Evolutionary conservation across 1,139 yeast genomes (phyloP).

Genomic region (Sugiyamaella sp.): DNA sequence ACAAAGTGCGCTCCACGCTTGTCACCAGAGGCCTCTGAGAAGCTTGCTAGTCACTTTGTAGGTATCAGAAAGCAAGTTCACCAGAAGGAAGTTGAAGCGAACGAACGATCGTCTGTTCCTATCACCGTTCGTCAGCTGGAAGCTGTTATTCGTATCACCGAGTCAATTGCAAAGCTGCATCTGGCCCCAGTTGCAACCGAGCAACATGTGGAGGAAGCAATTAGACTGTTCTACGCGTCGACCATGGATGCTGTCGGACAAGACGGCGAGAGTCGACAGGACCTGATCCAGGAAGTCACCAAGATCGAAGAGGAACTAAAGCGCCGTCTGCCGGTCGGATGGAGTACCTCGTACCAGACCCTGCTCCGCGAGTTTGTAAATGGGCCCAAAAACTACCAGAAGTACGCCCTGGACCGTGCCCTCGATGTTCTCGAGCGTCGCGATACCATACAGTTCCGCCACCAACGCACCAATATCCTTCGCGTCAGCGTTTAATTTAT

Average conservation of each 20-base stretch:
- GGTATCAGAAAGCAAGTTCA: slow-evolving; percentile 85
- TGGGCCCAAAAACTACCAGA: slow-evolving; percentile 56
- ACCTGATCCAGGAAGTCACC: slow-evolving; percentile 68
- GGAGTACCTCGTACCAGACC: slow-evolving; percentile 90
- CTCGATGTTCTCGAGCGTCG: slow-evolving; percentile 79
- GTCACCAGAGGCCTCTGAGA: slow-evolving; percentile 86
- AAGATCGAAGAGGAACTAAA: slow-evolving; percentile 82
- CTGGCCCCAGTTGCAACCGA: slow-evolving; percentile 83
- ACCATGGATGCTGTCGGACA: slow-evolving; percentile 97
- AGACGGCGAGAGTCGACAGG: slow-evolving; percentile 59
- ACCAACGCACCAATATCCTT: slow-evolving; percentile 83
- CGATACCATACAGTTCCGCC: slow-evolving; percentile 83
- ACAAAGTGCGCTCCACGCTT: slow-evolving; percentile 90
- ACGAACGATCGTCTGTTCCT: slow-evolving; percentile 93
- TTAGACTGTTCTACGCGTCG: slow-evolving; percentile 90
- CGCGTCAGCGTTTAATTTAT: slow-evolving; percentile 66
- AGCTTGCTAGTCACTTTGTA: slow-evolving; percentile 92
- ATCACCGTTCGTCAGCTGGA: slow-evolving; percentile 97
- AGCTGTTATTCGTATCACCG: slow-evolving; percentile 95
- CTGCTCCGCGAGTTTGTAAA: slow-evolving; percentile 83
- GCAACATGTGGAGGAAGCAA: slow-evolving; percentile 94
- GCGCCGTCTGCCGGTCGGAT: slow-evolving; percentile 92
- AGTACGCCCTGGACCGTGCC: slow-evolving; percentile 82
- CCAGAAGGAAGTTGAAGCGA: slow-evolving; percentile 75
- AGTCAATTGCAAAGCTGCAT: slow-evolving; percentile 85